Base-by-base conservation (phyloP, 805 yeast species). In the Teunomyces gatunensis region DNA sequence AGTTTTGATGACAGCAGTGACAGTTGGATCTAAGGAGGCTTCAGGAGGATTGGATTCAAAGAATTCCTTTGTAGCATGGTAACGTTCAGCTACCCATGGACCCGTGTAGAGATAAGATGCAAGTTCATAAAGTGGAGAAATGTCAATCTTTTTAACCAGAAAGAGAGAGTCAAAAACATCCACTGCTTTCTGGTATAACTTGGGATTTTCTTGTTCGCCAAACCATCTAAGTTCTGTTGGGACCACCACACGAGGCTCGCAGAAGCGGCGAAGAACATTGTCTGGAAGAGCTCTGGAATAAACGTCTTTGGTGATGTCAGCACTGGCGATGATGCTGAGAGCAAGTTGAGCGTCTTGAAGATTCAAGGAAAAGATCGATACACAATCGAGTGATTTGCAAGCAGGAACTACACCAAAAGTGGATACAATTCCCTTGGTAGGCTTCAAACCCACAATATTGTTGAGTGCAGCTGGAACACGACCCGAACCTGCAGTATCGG, bases 401-500 rank as follows among this genome's bases (percentile, higher is more conserved):
- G 98, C 98, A 12, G 98, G 98, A 5, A 94, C 94, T n/a, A 92
- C 96, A 52, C 99, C 99, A 3, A 74, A 65, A 48, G 95, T 83
- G 6, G 96, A 87, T 57, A 92, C 84, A 0, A 81, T 81, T 47
- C 99, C 99, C 52, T 83, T 82, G 1, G 97, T 84, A 33, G 99
- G 98, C 68, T 92, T 92, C 55, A 94, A 78, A 17, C 98, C 98
- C 54, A 92, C 79, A 56, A 90, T 70, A 67, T 94, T 94, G 77
- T 92, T 92, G 54, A 92, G 75, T 27, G 90, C 92, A 21, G 98
- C 98, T 23, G 99, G 99, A 28, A 92, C 99, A 60, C 99, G 81
- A 36, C 97, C 97, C 5, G 96, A 89, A 18, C 99, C 99, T 7
- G 99, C 99, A 32, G 99, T 92, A 64, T 92, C 99, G 5, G 98